Base-by-base conservation (phyloP, 192 early-diverging fungal species). In the Podila horticola region DNA sequence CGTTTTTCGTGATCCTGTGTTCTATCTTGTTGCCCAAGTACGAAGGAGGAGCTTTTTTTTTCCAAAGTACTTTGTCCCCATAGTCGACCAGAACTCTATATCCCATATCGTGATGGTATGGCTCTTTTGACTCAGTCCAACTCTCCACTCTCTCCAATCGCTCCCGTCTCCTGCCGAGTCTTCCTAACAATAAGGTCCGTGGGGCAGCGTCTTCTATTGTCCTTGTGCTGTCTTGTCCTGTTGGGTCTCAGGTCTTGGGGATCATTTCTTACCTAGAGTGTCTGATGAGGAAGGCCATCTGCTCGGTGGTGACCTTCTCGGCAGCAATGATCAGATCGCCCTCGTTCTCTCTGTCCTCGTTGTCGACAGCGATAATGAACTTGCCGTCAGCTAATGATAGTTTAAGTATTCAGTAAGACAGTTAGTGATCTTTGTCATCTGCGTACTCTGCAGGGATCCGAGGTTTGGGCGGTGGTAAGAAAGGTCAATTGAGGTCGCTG, bases 341-440 rank as follows among this genome's bases (percentile, higher is more conserved):
- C 82, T 99, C 98, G 86, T 99, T 99, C 85, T 99, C 98, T n/a
- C 97, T 93, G 75, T 98, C 97, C 74, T 99, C 97, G 79, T 98
- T 94, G 86, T 99, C 98, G 73, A 98, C 94, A 4, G 94, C 98
- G 26, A 99, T 84, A 5, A 99, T 86, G 72, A 95, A 94, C 67
- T 97, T 90, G 71, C 94, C 97, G 64, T 82, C 86, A 55, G 92
- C 95, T 88, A 82, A 82, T 29, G n/a, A 5, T n/a, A 66, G 45
- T 45, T 36, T 45, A 17, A 15, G 1, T 17, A 45, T 45, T 12
- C 41, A 12, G 15, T 15, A 45, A 45, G 41, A 45, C 15, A 58
- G 26, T 55, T 64, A 33, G n/a, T 4, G 22, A 26, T 20, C n/a
- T 26, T 13, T 45, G 9, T 22, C 33, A n/a, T 30, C 10, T 0